A percentile compares a stretch with the other conserved stretches of the same genome.
phyloP scores from a whole-genome alignment of 805 yeast genomes.

The Barnettozyma salicaria region DNA sequence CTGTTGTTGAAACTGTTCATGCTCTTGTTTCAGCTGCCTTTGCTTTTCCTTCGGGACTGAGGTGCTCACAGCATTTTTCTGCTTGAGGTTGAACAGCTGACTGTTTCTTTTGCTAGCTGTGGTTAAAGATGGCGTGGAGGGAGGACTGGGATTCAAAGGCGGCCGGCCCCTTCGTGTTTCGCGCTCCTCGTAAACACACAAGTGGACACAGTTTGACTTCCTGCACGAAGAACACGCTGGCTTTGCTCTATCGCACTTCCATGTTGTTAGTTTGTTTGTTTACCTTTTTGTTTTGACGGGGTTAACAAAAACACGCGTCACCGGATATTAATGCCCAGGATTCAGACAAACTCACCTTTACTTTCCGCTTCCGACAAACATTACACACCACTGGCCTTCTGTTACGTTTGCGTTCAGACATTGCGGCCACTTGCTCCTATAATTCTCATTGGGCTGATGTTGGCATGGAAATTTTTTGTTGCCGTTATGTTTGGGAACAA shows the following conservation, averaged over 20 bases:
- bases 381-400: constrained; percentile 27
- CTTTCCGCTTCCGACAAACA: constrained; percentile 27
- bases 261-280: not conserved
- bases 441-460: constrained; percentile 1
- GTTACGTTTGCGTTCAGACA: constrained; percentile 12
- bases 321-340: not conserved
- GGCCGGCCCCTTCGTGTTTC: constrained; percentile 9
- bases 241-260: constrained; percentile 25
- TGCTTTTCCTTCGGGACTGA: constrained; percentile 7
- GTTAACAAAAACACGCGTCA: constrained; percentile 10
- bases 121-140: not conserved
- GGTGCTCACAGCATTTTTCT: constrained; percentile 1
- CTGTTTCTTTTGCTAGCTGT: not conserved
- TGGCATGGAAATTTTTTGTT: too few relatives aligned
- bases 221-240: constrained; percentile 25
- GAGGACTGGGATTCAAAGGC: constrained; percentile 2
- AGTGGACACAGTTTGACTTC: constrained; percentile 22
- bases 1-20: constrained; percentile 18
- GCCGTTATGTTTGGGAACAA: too few relatives aligned
- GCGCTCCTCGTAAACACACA: constrained; percentile 24
- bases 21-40: constrained; percentile 8
- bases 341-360: constrained; percentile 21
- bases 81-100: constrained; percentile 4
- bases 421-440: constrained; percentile 4
- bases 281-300: constrained; percentile 4